Percentiles rank a stretch among this genome's conserved stretches.
Conservation (phyloP, 83 land plant species). For the Picea abies region DNA sequence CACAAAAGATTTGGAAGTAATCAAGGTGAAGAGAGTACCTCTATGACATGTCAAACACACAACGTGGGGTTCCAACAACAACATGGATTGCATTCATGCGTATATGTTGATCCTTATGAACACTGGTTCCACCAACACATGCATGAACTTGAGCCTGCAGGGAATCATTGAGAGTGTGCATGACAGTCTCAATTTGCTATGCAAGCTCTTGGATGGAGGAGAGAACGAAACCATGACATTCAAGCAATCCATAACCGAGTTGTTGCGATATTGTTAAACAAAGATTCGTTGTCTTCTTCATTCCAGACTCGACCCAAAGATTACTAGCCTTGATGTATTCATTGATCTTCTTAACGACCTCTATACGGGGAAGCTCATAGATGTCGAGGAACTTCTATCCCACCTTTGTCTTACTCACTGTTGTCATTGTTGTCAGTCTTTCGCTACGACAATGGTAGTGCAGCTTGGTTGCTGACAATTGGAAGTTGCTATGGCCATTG, state of each 20-base stretch:
- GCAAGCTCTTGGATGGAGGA: conserved; percentile 83
- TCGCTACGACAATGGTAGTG: too few relatives aligned
- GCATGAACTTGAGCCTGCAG: conserved; percentile 79
- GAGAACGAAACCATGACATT: conserved; percentile 65
- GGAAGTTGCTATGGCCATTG: too few relatives aligned
- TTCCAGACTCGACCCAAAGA: conserved; percentile 41
- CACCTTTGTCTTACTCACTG: too few relatives aligned
- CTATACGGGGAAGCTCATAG: too few relatives aligned
- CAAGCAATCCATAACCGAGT: conserved; percentile 50
- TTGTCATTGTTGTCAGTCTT: too few relatives aligned
- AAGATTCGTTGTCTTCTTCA: conserved; percentile 74
- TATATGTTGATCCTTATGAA: conserved; percentile 76
- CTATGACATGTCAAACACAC: conserved; percentile 81
- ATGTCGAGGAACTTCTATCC: too few relatives aligned
- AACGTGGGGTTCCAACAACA: conserved; percentile 90
- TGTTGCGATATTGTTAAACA: conserved; percentile 73
- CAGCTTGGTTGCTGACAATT: too few relatives aligned
- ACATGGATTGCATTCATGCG: conserved; percentile 80
- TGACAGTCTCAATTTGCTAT: conserved; percentile 75
- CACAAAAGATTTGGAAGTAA: conserved; percentile 72
- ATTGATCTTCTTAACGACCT: too few relatives aligned
- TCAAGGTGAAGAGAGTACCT: conserved; percentile 69
- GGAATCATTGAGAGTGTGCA: conserved; percentile 73
- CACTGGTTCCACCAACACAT: conserved; percentile 86
- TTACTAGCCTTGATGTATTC: too few relatives aligned